Percentiles rank a stretch among this genome's conserved stretches.
phyloP scores from a whole-genome alignment of 768 basidiomycete genomes.

The Tephrocybe rancida region DNA sequence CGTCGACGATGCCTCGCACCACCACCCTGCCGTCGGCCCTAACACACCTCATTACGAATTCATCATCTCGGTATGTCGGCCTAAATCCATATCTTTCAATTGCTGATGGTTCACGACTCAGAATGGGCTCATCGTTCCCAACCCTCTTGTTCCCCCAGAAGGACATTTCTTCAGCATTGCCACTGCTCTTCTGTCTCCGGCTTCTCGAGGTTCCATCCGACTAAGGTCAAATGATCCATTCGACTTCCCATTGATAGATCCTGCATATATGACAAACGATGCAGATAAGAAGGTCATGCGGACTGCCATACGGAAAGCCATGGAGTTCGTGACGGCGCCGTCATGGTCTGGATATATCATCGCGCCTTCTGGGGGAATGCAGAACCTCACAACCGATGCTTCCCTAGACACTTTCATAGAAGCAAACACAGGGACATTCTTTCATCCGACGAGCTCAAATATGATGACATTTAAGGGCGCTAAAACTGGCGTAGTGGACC shows the following conservation, averaged over 20 bases:
- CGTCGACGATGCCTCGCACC: neutral
- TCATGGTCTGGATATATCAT: slow-evolving; percentile 20
- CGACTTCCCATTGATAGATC: slow-evolving; percentile 44
- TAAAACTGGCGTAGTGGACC: slow-evolving; percentile 30
- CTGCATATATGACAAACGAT: slow-evolving; percentile 34
- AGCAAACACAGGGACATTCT: slow-evolving; percentile 8
- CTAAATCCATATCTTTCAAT: too few relatives aligned
- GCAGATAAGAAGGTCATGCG: slow-evolving; percentile 21
- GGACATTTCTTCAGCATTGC: slow-evolving; percentile 5
- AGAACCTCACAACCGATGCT: slow-evolving; percentile 15
- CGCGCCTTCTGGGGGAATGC: slow-evolving; percentile 2
- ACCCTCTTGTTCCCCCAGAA: neutral
- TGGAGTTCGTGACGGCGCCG: slow-evolving; percentile 13
- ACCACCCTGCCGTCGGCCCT: neutral
- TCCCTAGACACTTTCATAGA: slow-evolving; percentile 23
- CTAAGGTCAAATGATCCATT: slow-evolving; percentile 43
- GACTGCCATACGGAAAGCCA: slow-evolving; percentile 17
- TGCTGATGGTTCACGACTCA: neutral
- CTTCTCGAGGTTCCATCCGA: slow-evolving; percentile 13
- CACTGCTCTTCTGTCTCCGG: slow-evolving; percentile 7
- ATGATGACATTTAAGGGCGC: slow-evolving; percentile 24
- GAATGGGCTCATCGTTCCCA: neutral
- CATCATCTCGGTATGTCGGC: neutral
- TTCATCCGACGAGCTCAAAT: slow-evolving; percentile 23
- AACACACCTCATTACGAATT: neutral